These are phyloP conservation scores for Stemphylium lycopersici DNA, from an alignment of 2,329 filamentous ascomycete genomes.

Conservation along the genomic window DNA sequence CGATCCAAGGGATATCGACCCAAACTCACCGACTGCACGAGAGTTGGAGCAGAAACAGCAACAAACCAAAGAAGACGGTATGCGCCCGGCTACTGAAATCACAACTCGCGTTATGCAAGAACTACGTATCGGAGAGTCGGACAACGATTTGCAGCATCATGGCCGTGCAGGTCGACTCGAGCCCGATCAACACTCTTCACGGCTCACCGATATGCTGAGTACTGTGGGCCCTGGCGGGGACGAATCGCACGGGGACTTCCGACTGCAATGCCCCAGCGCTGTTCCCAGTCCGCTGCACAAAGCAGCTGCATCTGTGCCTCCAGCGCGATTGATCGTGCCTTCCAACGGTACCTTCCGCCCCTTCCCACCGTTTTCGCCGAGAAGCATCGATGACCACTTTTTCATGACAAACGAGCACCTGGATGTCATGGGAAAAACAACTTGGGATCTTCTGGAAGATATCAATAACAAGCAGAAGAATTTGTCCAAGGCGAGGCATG, in stretches of 20 bases:
- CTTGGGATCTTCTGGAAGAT: constrained; percentile 31
- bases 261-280: constrained; percentile 32
- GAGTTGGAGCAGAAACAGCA: constrained; percentile 9
- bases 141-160: constrained; percentile 1
- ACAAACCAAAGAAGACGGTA: neutral
- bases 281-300: constrained; percentile 41
- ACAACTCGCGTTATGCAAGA: constrained; percentile 27
- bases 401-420: constrained; percentile 47
- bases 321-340: constrained; percentile 9
- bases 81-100: constrained; percentile 11
- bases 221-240: constrained; percentile 21
- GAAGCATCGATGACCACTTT: constrained; percentile 40
- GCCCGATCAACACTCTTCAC: constrained; percentile 31
- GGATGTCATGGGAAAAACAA: constrained; percentile 38
- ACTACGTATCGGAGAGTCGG: constrained; percentile 20
- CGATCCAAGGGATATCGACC: constrained; percentile 27
- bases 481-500: constrained; percentile 22
- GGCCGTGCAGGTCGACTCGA: constrained; percentile 9
- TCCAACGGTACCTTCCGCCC: neutral
- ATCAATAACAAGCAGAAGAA: constrained; percentile 20
- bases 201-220: constrained; percentile 38
- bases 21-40: constrained; percentile 17
- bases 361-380: constrained; percentile 14
- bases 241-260: constrained; percentile 27
- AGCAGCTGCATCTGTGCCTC: constrained; percentile 8